Percentiles rank a stretch among this genome's conserved stretches.
These are phyloP conservation scores for Volvox reticuliferus DNA, from an alignment of 139 green algal genomes.

Conservation along the genomic window DNA sequence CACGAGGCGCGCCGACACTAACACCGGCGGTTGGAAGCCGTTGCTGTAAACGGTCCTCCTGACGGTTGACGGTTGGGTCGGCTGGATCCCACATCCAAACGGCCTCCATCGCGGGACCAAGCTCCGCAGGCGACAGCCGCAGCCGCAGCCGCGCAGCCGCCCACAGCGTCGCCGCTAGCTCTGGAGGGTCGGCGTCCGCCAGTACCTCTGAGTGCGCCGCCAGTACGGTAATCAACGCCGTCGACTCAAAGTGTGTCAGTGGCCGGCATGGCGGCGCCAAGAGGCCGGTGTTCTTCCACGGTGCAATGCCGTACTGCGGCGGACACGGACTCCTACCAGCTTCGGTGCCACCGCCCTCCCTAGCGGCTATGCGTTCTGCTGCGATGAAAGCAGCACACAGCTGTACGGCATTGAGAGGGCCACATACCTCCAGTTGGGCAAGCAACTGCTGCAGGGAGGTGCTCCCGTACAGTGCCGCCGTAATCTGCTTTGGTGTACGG, in stretches of 20 bases:
- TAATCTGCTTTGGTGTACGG: background rate
- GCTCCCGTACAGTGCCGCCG: background rate
- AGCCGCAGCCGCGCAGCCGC: constrained; percentile 32
- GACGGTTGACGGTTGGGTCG: constrained; percentile 14
- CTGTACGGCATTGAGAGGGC: constrained; percentile 25
- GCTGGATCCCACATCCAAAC: constrained; percentile 49
- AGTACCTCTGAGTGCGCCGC: constrained; percentile 21
- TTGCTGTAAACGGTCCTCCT: background rate
- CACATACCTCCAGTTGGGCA: background rate
- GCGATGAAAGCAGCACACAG: constrained; percentile 10
- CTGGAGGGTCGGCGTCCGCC: constrained; percentile 31
- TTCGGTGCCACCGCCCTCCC: background rate
- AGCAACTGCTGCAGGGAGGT: background rate
- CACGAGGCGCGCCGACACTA: background rate
- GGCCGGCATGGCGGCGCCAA: background rate
- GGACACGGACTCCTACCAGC: background rate
- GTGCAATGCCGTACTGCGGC: background rate
- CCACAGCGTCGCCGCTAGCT: constrained; percentile 11
- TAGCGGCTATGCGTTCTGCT: background rate
- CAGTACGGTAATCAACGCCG: background rate
- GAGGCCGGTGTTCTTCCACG: background rate
- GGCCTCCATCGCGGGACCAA: constrained; percentile 37
- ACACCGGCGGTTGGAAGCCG: background rate
- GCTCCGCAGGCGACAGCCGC: background rate
- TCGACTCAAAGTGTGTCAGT: background rate